Percentiles rank a stretch among this genome's conserved stretches.
Evolutionary conservation across 306 rosid genomes (phyloP).

Genomic region (Arachis stenosperma): DNA sequence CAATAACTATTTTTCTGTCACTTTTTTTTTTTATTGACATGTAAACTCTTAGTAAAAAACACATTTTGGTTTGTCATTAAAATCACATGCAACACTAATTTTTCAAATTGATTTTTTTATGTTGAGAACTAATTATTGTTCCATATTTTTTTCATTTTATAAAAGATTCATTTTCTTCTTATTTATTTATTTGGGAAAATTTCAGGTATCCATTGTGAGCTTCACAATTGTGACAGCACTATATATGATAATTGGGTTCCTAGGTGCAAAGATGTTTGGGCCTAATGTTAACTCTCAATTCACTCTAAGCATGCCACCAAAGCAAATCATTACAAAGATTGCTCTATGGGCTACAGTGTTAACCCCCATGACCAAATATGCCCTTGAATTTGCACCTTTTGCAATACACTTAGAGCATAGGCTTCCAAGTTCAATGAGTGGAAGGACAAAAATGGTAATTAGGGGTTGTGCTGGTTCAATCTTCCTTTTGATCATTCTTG

Average conservation of each 20-base stretch:
- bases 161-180: neutral
- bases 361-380: conserved; percentile 82
- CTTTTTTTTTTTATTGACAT: too few relatives aligned
- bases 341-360: conserved; percentile 82
- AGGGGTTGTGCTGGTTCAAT: conserved; percentile 58
- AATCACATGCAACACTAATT: too few relatives aligned
- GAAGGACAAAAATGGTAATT: conserved; percentile 44
- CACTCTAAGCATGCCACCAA: conserved; percentile 76
- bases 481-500: conserved; percentile 56
- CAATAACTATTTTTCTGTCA: too few relatives aligned
- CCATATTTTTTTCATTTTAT: too few relatives aligned
- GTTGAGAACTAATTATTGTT: too few relatives aligned
- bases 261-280: conserved; percentile 81
- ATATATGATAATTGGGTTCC: conserved; percentile 51
- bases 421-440: conserved; percentile 55
- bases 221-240: conserved; percentile 57
- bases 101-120: too few relatives aligned
- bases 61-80: too few relatives aligned
- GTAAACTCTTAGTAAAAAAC: too few relatives aligned
- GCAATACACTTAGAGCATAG: conserved; percentile 65
- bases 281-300: conserved; percentile 61
- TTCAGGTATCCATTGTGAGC: conserved; percentile 74
- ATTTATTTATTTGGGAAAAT: neutral
- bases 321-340: conserved; percentile 51
- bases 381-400: conserved; percentile 73